A percentile compares a stretch with the other conserved stretches of the same genome.
Conservation (phyloP, 257 asterid genomes). For the Nicotiana knightiana region DNA sequence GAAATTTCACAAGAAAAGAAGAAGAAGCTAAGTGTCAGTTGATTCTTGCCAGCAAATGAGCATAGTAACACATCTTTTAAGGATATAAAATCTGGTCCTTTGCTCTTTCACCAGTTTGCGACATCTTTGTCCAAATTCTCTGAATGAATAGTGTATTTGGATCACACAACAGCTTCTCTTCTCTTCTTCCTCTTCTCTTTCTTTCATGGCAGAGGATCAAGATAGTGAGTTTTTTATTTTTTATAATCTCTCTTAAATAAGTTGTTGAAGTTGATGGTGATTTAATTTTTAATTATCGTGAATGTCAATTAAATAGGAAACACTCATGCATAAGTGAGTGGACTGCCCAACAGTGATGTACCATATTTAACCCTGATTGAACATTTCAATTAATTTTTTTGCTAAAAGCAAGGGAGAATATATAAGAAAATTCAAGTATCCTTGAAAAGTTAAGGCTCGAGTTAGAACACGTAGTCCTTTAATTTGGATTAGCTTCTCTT, state of each 20-base stretch:
- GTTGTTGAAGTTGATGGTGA: not conserved
- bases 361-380: not conserved
- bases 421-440: not conserved
- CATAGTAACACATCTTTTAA: constrained; percentile 20
- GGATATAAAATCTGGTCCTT: constrained; percentile 20
- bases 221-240: not conserved
- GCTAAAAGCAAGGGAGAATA: not conserved
- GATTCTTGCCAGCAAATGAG: constrained; percentile 21
- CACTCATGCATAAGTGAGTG: not conserved
- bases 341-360: not conserved
- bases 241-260: not conserved
- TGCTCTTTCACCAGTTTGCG: constrained; percentile 20
- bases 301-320: not conserved
- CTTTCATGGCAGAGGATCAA: not conserved
- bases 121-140: constrained; percentile 16
- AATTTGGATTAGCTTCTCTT: not conserved
- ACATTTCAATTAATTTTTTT: not conserved
- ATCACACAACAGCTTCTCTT: constrained; percentile 2
- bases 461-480: not conserved
- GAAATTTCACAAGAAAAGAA: too few relatives aligned
- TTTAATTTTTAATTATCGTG: not conserved
- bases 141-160: not conserved
- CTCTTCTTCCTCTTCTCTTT: not conserved
- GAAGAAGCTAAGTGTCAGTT: not conserved
- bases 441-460: not conserved